Base-by-base conservation (phyloP, 441 rosid species). In the Sinapis alba region DNA sequence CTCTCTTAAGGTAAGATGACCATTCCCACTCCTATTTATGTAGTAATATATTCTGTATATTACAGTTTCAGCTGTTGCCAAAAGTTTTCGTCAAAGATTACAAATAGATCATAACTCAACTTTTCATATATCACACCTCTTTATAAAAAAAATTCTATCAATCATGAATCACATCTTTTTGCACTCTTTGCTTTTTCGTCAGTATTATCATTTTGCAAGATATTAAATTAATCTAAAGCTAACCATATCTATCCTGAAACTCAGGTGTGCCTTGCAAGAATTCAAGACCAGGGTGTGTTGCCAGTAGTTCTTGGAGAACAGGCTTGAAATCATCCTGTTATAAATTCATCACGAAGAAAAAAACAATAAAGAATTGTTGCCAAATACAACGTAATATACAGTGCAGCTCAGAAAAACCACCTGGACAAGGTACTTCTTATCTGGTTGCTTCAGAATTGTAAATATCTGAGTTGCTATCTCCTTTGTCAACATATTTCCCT, bases 181-280 rank as follows among this genome's bases (percentile, higher is more conserved):
- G 26, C 9, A 18, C n/a, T 8, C 1, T 43, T 20, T 26, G 68
- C 15, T 34, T 75, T 15, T 24, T 13, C 41, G 26, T 53, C 2
- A 13, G 28, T 3, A 51, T 23, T 16, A 23, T 59, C 43, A 69
- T 15, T 56, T 54, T 62, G 36, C 38, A 11, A 15, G 26, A 32
- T 23, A 56, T 3, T 58, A 26, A 3, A 26, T 7, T 27, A n/a
- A n/a, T 1, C 36, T 58, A 58, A 58, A 57, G 87, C 96, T 5
- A 75, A 94, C 99, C 99, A 82, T 96, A 94, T 96, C 99, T 87
- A 77, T 96, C 99, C 80, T 96, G 99, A 86, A 96, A 96, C 85
- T 96, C 99, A 45, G 99, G 99, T 26, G 99, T 96, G 81, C 92
- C 90, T 79, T 96, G 99, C 65, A 96, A 81, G 83, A 96, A 96